Evolutionary conservation across 257 asterid genomes (phyloP).

Genomic region (Capsicum pubescens): DNA sequence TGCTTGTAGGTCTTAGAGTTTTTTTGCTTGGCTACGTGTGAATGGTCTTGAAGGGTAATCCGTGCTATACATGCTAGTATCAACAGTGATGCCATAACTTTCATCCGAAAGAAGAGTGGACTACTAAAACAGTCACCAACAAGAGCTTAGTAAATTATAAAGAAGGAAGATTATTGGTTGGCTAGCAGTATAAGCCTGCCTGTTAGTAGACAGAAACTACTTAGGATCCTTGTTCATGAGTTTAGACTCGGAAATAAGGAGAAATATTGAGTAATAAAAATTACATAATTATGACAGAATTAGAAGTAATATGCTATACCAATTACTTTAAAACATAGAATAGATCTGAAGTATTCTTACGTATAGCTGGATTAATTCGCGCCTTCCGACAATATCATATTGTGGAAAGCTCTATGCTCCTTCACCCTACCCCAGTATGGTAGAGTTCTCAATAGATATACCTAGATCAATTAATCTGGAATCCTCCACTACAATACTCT

Average conservation of each 20-base stretch:
- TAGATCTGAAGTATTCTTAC: not conserved
- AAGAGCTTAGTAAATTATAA: not conserved
- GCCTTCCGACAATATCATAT: not conserved
- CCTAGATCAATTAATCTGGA: not conserved
- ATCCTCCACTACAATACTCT: not conserved
- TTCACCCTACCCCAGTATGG: too few species aligned
- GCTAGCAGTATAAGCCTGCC: not conserved
- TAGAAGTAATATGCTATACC: not conserved
- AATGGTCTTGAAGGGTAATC: too few species aligned
- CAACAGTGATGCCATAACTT: not conserved
- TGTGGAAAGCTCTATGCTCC: not conserved
- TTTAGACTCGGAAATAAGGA: not conserved
- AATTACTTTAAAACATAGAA: not conserved
- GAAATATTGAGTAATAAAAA: not conserved
- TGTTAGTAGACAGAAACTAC: conserved; percentile 10
- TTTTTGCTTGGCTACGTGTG: too few species aligned
- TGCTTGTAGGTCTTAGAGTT: too few species aligned
- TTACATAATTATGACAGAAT: not conserved
- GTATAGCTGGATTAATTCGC: not conserved
- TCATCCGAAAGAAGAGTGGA: not conserved
- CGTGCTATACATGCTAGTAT: too few species aligned
- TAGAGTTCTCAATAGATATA: too few species aligned
- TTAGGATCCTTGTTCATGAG: not conserved
- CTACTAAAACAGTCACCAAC: conserved; percentile 7
- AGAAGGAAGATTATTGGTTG: not conserved